Evolutionary conservation across 2,329 filamentous ascomycete species (phyloP).

Genomic region (Fusarium sp.): DNA sequence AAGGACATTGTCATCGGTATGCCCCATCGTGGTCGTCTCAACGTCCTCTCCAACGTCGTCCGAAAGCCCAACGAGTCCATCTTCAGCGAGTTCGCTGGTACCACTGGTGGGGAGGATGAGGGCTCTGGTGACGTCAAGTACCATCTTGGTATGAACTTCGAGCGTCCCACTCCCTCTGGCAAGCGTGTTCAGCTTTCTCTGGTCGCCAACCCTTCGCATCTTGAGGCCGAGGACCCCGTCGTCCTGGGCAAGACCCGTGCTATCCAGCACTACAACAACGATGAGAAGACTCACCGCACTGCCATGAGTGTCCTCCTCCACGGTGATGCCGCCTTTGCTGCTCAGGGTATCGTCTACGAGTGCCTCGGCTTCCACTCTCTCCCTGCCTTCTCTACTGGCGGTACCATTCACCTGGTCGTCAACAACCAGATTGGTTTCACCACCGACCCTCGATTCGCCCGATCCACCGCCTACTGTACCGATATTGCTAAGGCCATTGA

Average conservation of each 20-base stretch:
- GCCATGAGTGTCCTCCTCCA: constrained; percentile 97
- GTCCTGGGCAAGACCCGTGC: constrained; percentile 97
- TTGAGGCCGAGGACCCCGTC: constrained; percentile 98
- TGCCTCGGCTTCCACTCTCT: constrained; percentile 97
- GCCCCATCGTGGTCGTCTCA: constrained; percentile 98
- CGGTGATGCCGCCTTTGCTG: constrained; percentile 96
- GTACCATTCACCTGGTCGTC: constrained; percentile 95
- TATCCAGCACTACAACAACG: constrained; percentile 98
- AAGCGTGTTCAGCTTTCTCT: constrained; percentile 99
- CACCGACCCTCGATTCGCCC: constrained; percentile 95
- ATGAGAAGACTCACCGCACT: constrained; percentile 86
- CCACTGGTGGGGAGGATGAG: constrained; percentile 87
- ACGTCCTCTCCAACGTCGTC: constrained; percentile 97
- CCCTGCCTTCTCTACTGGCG: constrained; percentile 95
- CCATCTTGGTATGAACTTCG: constrained; percentile 99
- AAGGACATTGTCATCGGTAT: constrained; percentile 99
- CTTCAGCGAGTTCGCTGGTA: constrained; percentile 97
- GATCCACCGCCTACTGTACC: constrained; percentile 98
- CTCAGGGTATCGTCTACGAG: constrained; percentile 97
- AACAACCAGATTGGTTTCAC: constrained; percentile 99
- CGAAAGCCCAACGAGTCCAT: constrained; percentile 99
- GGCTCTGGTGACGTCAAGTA: constrained; percentile 99
- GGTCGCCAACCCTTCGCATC: constrained; percentile 97
- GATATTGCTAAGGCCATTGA: constrained; percentile 99
- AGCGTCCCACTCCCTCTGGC: constrained; percentile 95